phyloP scores from a whole-genome alignment of 2,329 filamentous ascomycete genomes.

The Calonectria crousiana region DNA sequence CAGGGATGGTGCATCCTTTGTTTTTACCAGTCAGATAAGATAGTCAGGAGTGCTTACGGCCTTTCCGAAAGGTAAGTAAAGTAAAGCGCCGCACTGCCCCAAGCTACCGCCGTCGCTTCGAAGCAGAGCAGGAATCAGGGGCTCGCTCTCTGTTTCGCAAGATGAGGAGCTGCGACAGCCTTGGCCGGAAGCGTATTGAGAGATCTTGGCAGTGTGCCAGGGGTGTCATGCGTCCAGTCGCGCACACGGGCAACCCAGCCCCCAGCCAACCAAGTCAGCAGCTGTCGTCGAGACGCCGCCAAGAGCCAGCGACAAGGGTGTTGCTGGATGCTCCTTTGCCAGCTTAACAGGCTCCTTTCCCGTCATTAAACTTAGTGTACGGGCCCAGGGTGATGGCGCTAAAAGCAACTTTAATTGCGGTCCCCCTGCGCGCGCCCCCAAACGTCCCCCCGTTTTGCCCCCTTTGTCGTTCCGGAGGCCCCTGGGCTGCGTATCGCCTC shows the following conservation, averaged over 20 bases:
- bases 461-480: neutral
- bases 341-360: constrained; percentile 1
- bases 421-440: neutral
- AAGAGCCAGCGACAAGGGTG: neutral
- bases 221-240: neutral
- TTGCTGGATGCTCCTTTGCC: constrained; percentile 3
- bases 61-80: neutral
- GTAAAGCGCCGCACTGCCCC: neutral
- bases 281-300: neutral
- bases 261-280: neutral
- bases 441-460: neutral
- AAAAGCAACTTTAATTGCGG: constrained; percentile 1
- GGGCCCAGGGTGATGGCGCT: neutral
- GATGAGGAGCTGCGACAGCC: neutral
- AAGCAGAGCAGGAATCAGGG: neutral
- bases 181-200: neutral
- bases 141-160: neutral
- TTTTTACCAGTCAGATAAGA: neutral
- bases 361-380: constrained; percentile 4
- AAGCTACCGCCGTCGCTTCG: neutral
- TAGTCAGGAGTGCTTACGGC: neutral
- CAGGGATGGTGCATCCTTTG: neutral
- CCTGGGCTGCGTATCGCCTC: neutral
- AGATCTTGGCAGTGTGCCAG: neutral
- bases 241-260: neutral